Evolutionary conservation across 495 filamentous ascomycete genomes (phyloP).

Genomic region (Penicillium goetzii): DNA sequence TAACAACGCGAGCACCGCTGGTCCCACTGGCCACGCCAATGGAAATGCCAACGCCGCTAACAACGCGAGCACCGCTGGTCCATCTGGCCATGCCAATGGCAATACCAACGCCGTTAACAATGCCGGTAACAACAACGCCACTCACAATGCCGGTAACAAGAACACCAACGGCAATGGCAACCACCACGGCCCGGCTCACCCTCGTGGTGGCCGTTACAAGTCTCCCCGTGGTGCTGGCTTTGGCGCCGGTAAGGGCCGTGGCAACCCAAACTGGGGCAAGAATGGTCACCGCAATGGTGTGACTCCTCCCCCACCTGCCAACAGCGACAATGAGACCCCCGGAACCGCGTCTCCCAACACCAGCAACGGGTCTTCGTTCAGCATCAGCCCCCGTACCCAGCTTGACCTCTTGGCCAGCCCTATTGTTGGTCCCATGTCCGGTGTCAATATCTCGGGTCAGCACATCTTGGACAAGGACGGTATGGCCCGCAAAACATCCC

Average conservation of each 20-base stretch:
- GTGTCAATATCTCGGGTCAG: not conserved
- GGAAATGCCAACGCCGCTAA: not conserved
- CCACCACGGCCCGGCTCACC: not conserved
- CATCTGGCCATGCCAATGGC: not conserved
- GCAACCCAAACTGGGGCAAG: not conserved
- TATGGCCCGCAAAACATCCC: not conserved
- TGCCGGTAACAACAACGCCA: not conserved
- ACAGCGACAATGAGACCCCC: not conserved
- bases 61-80: not conserved
- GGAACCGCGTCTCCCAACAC: not conserved
- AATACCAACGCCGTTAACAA: not conserved
- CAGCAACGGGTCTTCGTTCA: not conserved
- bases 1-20: not conserved
- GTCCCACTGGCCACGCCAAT: not conserved
- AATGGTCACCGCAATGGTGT: not conserved
- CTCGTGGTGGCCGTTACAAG: conserved; percentile 3
- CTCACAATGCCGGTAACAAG: not conserved
- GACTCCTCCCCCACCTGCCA: not conserved
- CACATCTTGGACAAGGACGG: not conserved
- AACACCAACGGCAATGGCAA: not conserved
- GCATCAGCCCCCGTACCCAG: not conserved
- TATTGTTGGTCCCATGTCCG: not conserved
- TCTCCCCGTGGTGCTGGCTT: conserved; percentile 15
- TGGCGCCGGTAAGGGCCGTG: not conserved
- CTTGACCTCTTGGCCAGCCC: not conserved